Evolutionary conservation across 306 rosid genomes (phyloP), one percentile per base, ranked within the genome.

Genomic region (Cicer arietinum): DNA sequence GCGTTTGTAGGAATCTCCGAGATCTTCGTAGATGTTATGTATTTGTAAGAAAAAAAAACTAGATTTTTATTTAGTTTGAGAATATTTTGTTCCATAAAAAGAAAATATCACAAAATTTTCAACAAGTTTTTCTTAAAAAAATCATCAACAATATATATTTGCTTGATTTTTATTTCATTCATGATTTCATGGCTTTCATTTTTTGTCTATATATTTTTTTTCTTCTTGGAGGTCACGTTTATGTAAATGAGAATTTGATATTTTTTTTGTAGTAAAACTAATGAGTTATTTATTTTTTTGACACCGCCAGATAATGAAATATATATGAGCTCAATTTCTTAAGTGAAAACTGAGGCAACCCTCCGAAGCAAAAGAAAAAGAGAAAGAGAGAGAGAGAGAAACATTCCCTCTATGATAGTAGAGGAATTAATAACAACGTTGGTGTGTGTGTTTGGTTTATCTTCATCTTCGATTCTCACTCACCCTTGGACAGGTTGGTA

Each of bases 401-500:
- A 50, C 70, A 86, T 86, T 85, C 79, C 83, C 1, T 85, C 85
- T 11, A 54, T 88, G 81, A 77, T 86, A 14, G 76, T 85, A 78
- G 80, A 83, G 66, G 37, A 30, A 30, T 30, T 30, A 90, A 85
- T 65, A 87, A 79, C 51, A 82, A 67, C 78, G 77, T 82, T 64
- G 80, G 76, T 45, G 89, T 78, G 76, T 45, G 89, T 79, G 7
- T 92, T 87, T 74, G 90, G 92, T 70, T 89, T 96, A 35, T 79
- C 93, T 40, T 89, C 94, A 8, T 45, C 39, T 22, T 65, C 6
- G 16, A 80, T 76, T 11, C 88, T 94, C 53, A 30, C n/a, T 37
- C 5, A 73, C 81, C 75, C 94, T 94, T 76, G 80, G 84, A 63
- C 92, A 91, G 97, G 96, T 94, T 79, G 78, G 92, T 82, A 54